Evolutionary conservation across 306 rosid species (phyloP).

Genomic region (Rosa multiflora): DNA sequence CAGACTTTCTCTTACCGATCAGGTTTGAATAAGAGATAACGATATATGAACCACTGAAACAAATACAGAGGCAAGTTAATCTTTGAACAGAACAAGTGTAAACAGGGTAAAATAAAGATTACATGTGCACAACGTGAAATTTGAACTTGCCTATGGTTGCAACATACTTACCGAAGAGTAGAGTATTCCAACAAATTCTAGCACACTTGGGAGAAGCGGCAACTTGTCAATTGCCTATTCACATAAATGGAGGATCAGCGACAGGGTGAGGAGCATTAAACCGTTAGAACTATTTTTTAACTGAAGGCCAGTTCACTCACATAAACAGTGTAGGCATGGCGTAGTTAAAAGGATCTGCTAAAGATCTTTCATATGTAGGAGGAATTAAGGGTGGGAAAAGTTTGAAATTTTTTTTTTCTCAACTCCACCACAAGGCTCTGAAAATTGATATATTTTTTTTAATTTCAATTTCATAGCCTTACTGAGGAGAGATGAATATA

Average conservation of each 20-base stretch:
- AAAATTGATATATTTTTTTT: background rate
- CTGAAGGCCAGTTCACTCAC: background rate
- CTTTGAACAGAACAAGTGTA: background rate
- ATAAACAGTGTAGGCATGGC: background rate
- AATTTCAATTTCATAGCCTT: background rate
- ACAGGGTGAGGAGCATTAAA: background rate
- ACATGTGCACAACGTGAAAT: background rate
- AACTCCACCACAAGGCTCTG: background rate
- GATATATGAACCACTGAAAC: slow-evolving; percentile 92
- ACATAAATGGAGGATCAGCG: background rate
- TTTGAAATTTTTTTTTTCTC: background rate
- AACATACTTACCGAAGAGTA: slow-evolving; percentile 61
- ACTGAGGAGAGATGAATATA: background rate
- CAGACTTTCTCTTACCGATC: slow-evolving; percentile 55
- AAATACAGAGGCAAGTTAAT: slow-evolving; percentile 32
- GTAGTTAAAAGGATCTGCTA: slow-evolving; percentile 1
- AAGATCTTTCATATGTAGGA: background rate
- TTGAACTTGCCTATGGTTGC: background rate
- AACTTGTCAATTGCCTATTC: slow-evolving; percentile 75
- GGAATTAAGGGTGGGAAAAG: background rate
- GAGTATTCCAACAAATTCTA: slow-evolving; percentile 75
- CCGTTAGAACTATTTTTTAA: background rate
- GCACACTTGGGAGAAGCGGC: slow-evolving; percentile 58
- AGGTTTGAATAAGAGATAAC: slow-evolving; percentile 94
- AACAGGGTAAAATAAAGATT: background rate